These are phyloP conservation scores for Boletus subcaerulescens DNA, from an alignment of 768 basidiomycete genomes.

Conservation along the genomic window DNA sequence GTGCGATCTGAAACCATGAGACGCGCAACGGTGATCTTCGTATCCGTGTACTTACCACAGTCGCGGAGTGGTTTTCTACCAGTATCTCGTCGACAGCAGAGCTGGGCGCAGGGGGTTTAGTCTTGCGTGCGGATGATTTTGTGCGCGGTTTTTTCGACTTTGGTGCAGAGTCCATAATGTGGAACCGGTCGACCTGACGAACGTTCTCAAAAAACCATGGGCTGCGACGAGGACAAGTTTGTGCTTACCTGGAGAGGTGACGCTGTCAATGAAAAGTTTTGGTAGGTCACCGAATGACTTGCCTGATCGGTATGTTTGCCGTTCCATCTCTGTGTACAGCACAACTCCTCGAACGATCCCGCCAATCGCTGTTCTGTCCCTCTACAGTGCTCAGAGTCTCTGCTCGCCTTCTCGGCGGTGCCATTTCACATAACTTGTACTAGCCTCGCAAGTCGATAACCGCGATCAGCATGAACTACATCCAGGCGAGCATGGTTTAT, in stretches of 20 bases:
- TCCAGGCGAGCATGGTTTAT: conserved; percentile 41
- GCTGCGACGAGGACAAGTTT: background rate
- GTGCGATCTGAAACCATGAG: conserved; percentile 35
- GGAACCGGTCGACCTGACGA: background rate
- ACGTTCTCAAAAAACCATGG: background rate
- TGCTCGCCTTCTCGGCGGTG: conserved; percentile 5
- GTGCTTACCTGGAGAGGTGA: background rate
- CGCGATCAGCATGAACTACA: conserved; percentile 49
- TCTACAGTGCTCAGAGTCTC: background rate
- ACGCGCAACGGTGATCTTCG: background rate
- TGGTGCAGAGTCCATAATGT: conserved; percentile 41
- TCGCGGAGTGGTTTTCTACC: conserved; percentile 21
- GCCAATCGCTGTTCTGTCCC: background rate
- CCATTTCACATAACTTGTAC: background rate
- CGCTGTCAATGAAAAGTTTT: background rate
- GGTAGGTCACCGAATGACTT: conserved; percentile 3
- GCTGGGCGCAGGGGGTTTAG: conserved; percentile 1
- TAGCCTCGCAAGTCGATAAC: background rate
- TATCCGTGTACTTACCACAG: conserved; percentile 14
- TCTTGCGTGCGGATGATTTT: conserved; percentile 42
- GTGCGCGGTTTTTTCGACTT: conserved; percentile 51
- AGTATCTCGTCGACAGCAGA: conserved; percentile 19
- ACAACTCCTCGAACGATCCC: background rate
- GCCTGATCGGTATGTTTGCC: conserved; percentile 17
- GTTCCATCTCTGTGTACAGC: background rate